These are phyloP conservation scores for Lactifluus rugatus DNA, from an alignment of 768 basidiomycete genomes.

Conservation along the genomic window DNA sequence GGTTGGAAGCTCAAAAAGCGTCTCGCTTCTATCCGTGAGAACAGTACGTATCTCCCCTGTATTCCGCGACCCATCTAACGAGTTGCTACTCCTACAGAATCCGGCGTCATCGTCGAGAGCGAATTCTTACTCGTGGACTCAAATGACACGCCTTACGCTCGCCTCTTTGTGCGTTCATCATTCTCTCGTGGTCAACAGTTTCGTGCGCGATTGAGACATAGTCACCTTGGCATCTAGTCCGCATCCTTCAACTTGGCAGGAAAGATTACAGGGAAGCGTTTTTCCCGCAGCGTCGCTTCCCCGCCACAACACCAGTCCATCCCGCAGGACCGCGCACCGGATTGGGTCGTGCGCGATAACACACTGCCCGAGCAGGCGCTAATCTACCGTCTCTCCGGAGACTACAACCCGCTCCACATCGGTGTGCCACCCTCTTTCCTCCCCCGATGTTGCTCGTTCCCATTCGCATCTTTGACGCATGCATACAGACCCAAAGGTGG, in stretches of 20 bases:
- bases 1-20: conserved; percentile 70
- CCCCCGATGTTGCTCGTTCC: neutral
- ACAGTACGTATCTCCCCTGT: conserved; percentile 43
- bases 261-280: conserved; percentile 31
- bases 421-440: conserved; percentile 24
- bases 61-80: neutral
- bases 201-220: neutral
- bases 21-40: conserved; percentile 66
- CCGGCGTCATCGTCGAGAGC: conserved; percentile 59
- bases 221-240: conserved; percentile 21
- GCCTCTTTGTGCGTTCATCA: conserved; percentile 30
- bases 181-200: neutral
- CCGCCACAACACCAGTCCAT: conserved; percentile 29
- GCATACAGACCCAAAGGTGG: conserved; percentile 55
- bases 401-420: conserved; percentile 44
- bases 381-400: conserved; percentile 41
- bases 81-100: conserved; percentile 35
- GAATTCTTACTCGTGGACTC: conserved; percentile 59
- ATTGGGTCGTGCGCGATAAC: conserved; percentile 33
- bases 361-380: conserved; percentile 36
- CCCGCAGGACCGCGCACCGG: conserved; percentile 32
- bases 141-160: conserved; percentile 37
- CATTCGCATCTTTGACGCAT: neutral
- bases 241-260: conserved; percentile 38
- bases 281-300: conserved; percentile 32